Evolutionary conservation across 2,329 filamentous ascomycete genomes (phyloP).

Genomic region (Colletotrichum liriopes): DNA sequence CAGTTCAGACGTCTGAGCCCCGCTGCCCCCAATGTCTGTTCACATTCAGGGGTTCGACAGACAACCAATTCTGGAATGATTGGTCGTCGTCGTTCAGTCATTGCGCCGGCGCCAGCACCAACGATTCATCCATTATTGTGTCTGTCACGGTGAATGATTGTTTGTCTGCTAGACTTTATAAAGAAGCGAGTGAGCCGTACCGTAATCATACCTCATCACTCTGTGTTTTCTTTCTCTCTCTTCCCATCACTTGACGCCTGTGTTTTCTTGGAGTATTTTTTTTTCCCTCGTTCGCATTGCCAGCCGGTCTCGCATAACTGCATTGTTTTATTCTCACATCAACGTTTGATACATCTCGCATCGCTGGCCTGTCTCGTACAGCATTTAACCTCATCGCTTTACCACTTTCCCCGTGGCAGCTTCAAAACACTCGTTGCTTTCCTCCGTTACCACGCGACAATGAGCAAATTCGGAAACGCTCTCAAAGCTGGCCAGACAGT

Average conservation of each 20-base stretch:
- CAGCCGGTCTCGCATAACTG: slow-evolving; percentile 2
- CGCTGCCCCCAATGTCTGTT: not conserved
- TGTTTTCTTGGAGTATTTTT: slow-evolving; percentile 23
- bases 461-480: slow-evolving; percentile 51
- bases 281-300: slow-evolving; percentile 5
- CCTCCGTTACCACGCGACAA: slow-evolving; percentile 34
- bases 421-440: not conserved
- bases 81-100: slow-evolving; percentile 17
- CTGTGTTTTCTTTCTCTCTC: slow-evolving; percentile 2
- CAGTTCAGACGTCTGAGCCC: slow-evolving; percentile 24
- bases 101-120: slow-evolving; percentile 15
- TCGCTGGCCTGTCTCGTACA: not conserved
- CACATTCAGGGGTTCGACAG: slow-evolving; percentile 12
- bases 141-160: slow-evolving; percentile 8
- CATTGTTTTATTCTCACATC: not conserved
- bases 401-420: too few species aligned
- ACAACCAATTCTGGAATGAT: slow-evolving; percentile 7
- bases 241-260: not conserved
- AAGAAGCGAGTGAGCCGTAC: not conserved
- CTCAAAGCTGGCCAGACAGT: slow-evolving; percentile 54
- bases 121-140: slow-evolving; percentile 21
- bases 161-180: slow-evolving; percentile 29
- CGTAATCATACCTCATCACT: not conserved
- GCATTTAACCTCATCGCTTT: not conserved
- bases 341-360: not conserved